Base-by-base conservation (phyloP, 148 eudicot species). In the Fagopyrum tataricum region DNA sequence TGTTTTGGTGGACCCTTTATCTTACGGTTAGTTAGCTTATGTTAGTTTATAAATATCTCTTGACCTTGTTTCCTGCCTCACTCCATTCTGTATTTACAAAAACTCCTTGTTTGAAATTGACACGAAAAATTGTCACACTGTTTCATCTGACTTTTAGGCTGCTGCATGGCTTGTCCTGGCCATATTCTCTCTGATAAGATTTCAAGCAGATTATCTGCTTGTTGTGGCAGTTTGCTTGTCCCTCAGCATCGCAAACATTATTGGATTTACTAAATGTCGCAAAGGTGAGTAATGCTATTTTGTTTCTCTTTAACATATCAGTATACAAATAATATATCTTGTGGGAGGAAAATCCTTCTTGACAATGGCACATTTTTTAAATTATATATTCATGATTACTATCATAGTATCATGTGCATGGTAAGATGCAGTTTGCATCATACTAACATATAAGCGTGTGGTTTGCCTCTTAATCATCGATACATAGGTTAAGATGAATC, bases 1-100 rank as follows among this genome's bases (percentile, higher is more conserved):
- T 94, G 78, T 94, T 94, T 77, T 91, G 98, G 96, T 93, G 98
- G 96, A 93, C 96, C 78, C 87, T 90, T 76, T 93, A 90, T 81
- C 91, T 95, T 44, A 83, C 93, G 18, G 98, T 90, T 79, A 89
- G 97, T 79, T 43, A 75, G 52, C 12, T 48, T 44, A 23, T 44
- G 44, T 31, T 53, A 24, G 17, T 8, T 39, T 64, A 14, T 41
- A 41, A 44, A n/a, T 44, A 23, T 11, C 40, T 70, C 67, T 12
- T 12, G 39, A 39, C 7, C 17, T 62, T 62, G n/a, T 26, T n/a
- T 31, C 18, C 3, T 62, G 10, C 41, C 20, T 6, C 68, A 62
- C 42, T 31, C 42, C 1, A 31, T 14, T 37, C 44, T 31, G 44
- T 6, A 39, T 37, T 6, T 15, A 64, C 1, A n/a, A 37, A 1